Evolutionary conservation across 2,329 filamentous ascomycete genomes (phyloP).

Genomic region (Endocalyx cinctus): DNA sequence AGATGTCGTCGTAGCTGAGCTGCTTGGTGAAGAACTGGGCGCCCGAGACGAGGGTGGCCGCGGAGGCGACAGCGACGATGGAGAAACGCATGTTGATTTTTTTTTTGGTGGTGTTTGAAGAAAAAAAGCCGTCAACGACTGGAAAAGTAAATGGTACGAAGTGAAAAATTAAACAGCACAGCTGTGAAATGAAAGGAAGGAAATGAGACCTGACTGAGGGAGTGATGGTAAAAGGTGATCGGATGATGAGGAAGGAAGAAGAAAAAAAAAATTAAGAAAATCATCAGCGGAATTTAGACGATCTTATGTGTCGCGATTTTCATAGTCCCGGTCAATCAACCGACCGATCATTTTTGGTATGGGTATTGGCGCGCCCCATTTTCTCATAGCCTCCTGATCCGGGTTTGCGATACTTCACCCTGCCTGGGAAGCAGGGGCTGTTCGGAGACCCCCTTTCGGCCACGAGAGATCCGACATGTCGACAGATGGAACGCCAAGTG

Average conservation of each 20-base stretch:
- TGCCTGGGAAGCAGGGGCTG: too few species aligned
- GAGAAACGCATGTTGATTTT: constrained; percentile 22
- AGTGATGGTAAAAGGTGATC: constrained; percentile 7
- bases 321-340: constrained; percentile 13
- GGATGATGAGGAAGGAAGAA: constrained; percentile 9
- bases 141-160: constrained; percentile 5
- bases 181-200: constrained; percentile 18
- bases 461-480: too few species aligned
- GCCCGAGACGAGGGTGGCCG: constrained; percentile 13
- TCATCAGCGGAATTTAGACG: constrained; percentile 10
- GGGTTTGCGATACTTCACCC: too few species aligned
- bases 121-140: constrained; percentile 8
- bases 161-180: constrained; percentile 8
- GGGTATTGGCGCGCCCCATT: too few species aligned
- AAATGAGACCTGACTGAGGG: constrained; percentile 23
- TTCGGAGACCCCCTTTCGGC: too few species aligned
- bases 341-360: constrained; percentile 1
- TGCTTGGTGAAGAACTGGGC: constrained; percentile 23
- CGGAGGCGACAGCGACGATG: constrained; percentile 17
- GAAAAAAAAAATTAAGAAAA: constrained; percentile 9
- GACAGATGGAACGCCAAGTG: constrained; percentile 1
- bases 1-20: constrained; percentile 40
- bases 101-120: constrained; percentile 3
- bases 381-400: too few species aligned
- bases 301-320: constrained; percentile 19